Base-by-base conservation (phyloP, 495 filamentous ascomycete genomes). In the Cercophora scortea region DNA sequence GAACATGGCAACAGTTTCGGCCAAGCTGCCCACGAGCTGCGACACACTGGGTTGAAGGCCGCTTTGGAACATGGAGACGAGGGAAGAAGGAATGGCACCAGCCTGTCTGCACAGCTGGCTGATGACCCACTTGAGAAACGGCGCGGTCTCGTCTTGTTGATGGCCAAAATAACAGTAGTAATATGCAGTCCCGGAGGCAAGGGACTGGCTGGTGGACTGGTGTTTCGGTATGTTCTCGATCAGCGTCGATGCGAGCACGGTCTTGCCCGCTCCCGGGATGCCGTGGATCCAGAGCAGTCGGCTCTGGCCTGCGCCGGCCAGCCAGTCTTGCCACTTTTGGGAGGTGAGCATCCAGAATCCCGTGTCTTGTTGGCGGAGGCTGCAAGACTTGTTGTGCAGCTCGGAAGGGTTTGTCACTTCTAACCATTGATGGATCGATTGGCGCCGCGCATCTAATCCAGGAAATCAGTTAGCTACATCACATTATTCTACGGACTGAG, bases 221-320 rank as follows among this genome's bases (percentile, higher is more conserved):
- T 25, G 25, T 25, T 2, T 25, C 2, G 25, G 25, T 25, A 25
- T 25, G 5, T 5, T 25, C 32, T 70, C 60, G 32, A 71, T 64
- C 16, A 65, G 47, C 34, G 61, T 61, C 10, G 68, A 70, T 13
- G 63, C 61, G 8, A 73, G 54, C 3, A 74, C 61, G 9, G 70
- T 67, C 50, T 74, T 74, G 7, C 71, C 69, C n/a, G 64, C 57
- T 2, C 71, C 69, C 6, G 71, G 71, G 16, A 73, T 71, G 1
- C 70, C 70, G 44, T 65, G 54, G 9, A 73, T 66, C 69, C 66
- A 72, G 7, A 72, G 46, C 32, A 61, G 62, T 4, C 64, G 32
- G 32, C 17, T 44, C 17, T 44, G n/a, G 51, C 25, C 25, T 25
- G 25, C 25, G 25, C 25, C 25, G 33, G 19, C 19, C 6, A 66